Conservation (phyloP, 352 stramenopile genomes). For the Plasmopara muralis region DNA sequence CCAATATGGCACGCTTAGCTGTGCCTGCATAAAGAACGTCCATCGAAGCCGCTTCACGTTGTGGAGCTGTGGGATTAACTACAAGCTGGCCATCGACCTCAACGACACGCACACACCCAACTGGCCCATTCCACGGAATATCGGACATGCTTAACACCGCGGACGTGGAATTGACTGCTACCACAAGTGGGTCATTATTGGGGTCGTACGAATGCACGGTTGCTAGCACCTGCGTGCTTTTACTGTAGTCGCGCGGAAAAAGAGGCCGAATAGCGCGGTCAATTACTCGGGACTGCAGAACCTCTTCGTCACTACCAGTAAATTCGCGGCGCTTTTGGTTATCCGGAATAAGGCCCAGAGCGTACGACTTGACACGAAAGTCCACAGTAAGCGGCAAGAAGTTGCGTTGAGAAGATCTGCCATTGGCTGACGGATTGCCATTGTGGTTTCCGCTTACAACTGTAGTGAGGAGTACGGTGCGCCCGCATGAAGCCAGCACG, state of each 20-base stretch:
- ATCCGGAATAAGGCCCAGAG: slow-evolving; percentile 83
- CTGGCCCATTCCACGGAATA: slow-evolving; percentile 85
- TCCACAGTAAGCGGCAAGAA: slow-evolving; percentile 92
- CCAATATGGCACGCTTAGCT: slow-evolving; percentile 76
- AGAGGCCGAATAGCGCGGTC: slow-evolving; percentile 94
- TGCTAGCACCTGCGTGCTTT: slow-evolving; percentile 93
- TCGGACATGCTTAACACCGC: slow-evolving; percentile 79
- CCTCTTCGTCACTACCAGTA: slow-evolving; percentile 90
- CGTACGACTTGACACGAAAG: slow-evolving; percentile 89
- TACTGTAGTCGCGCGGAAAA: slow-evolving; percentile 90
- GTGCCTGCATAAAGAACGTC: slow-evolving; percentile 84
- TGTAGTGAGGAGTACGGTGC: slow-evolving; percentile 84
- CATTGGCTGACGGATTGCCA: slow-evolving; percentile 28
- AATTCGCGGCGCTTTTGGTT: slow-evolving; percentile 86
- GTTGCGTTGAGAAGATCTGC: slow-evolving; percentile 23
- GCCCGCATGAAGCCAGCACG: slow-evolving; percentile 75
- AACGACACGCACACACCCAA: slow-evolving; percentile 86
- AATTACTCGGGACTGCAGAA: slow-evolving; percentile 94
- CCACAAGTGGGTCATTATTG: slow-evolving; percentile 78
- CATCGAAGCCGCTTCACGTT: slow-evolving; percentile 65
- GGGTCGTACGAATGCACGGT: slow-evolving; percentile 86
- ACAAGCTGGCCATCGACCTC: slow-evolving; percentile 83
- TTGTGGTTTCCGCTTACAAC: slow-evolving; percentile 52
- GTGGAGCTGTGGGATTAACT: slow-evolving; percentile 84
- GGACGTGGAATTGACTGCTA: slow-evolving; percentile 87